Percentiles rank a stretch among this genome's conserved stretches.
Evolutionary conservation across 2,329 filamentous ascomycete genomes (phyloP).

Genomic region (Monilinia laxa): DNA sequence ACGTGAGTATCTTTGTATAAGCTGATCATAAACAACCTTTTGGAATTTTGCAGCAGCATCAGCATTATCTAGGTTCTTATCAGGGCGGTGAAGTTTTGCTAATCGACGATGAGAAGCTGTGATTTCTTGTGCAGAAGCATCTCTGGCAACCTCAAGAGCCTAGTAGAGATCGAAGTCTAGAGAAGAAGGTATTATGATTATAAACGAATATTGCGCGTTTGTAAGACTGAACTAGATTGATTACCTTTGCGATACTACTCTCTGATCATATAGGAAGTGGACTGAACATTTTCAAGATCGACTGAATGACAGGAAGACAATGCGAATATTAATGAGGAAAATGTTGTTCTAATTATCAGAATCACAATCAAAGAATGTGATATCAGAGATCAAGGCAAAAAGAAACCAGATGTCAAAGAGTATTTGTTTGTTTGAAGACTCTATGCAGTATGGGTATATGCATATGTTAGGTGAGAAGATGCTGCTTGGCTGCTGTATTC

Average conservation of each 20-base stretch:
- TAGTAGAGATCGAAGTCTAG: conserved; percentile 28
- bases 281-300: neutral
- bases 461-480: neutral
- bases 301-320: neutral
- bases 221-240: neutral
- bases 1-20: neutral
- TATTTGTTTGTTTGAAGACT: neutral
- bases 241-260: neutral
- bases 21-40: conserved; percentile 16
- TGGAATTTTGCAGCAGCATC: conserved; percentile 30
- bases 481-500: neutral
- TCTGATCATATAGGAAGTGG: neutral
- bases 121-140: conserved; percentile 27
- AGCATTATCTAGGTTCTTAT: conserved; percentile 30
- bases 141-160: conserved; percentile 24
- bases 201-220: neutral
- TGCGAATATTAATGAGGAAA: neutral
- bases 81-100: conserved; percentile 29
- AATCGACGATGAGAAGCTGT: conserved; percentile 26
- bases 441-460: neutral
- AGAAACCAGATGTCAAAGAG: neutral
- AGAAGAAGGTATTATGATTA: conserved; percentile 24
- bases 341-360: neutral
- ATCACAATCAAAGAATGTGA: neutral
- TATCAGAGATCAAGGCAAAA: neutral